Evolutionary conservation across 495 filamentous ascomycete species (phyloP).

Genomic region (Physcia stellaris): DNA sequence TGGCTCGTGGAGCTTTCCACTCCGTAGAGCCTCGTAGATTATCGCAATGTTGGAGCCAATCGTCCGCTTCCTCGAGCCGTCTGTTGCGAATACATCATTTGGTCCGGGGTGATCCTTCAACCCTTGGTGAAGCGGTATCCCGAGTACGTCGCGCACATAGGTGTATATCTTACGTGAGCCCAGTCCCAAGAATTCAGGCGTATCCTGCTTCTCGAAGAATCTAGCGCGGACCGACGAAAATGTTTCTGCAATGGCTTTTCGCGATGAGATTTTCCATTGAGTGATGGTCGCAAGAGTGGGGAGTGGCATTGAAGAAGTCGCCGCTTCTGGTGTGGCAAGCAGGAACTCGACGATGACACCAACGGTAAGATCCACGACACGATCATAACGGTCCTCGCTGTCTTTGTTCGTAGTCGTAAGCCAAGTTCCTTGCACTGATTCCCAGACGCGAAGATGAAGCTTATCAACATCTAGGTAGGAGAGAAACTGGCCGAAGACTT

Average conservation of each 20-base stretch:
- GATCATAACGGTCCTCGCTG: background rate
- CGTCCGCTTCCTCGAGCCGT: constrained; percentile 1
- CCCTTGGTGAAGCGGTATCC: constrained; percentile 23
- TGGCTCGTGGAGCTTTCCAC: background rate
- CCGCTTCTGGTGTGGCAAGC: background rate
- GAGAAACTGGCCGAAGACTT: background rate
- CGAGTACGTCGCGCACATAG: constrained; percentile 26
- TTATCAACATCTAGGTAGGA: background rate
- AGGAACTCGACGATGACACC: background rate
- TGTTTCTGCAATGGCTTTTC: background rate
- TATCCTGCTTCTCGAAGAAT: constrained; percentile 1
- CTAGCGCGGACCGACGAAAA: background rate
- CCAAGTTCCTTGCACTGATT: background rate
- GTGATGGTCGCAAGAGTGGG: background rate
- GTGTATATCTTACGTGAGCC: constrained; percentile 20
- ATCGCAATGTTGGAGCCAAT: constrained; percentile 4
- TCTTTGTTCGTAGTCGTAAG: background rate
- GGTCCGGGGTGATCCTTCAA: constrained; percentile 1
- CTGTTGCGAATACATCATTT: background rate
- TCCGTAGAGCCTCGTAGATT: constrained; percentile 4
- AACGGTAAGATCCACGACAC: constrained; percentile 1
- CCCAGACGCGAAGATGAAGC: constrained; percentile 1
- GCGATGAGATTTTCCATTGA: background rate
- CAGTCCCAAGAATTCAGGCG: constrained; percentile 1
- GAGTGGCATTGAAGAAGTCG: background rate